These are phyloP conservation scores for Kodamaea plutei DNA, from an alignment of 1,139 yeast species.

Conservation along the genomic window DNA sequence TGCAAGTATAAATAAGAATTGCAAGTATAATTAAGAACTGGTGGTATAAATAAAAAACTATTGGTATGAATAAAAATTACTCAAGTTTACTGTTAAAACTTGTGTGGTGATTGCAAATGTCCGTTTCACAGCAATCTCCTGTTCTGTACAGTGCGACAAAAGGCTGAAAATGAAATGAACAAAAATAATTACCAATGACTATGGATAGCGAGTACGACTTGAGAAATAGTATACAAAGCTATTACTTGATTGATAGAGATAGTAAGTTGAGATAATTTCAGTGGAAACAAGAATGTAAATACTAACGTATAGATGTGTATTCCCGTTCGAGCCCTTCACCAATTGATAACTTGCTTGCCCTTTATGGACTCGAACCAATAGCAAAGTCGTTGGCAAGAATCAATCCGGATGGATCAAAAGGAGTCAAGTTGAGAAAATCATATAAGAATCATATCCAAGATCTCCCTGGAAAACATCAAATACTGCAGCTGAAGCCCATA, in stretches of 20 bases:
- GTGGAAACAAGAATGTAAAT: no score
- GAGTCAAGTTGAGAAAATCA: conserved; percentile 86
- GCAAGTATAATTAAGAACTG: no score
- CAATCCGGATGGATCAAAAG: conserved; percentile 86
- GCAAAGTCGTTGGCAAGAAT: conserved; percentile 81
- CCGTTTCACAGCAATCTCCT: no score
- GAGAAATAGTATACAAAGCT: conserved; percentile 15
- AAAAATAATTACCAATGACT: conserved; percentile 4
- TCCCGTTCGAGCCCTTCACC: conserved; percentile 63
- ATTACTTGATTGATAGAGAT: conserved; percentile 25
- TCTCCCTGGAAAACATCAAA: conserved; percentile 74
- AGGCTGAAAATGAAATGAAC: no score
- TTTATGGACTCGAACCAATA: conserved; percentile 64
- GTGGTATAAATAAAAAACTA: no score
- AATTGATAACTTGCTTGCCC: conserved; percentile 59
- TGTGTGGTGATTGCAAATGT: no score
- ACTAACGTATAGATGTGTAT: conserved; percentile 32
- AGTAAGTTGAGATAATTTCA: no score
- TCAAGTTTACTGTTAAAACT: no score
- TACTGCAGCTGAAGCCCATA: conserved; percentile 54
- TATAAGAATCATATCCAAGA: conserved; percentile 89
- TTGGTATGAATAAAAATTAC: no score
- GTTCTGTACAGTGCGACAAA: no score
- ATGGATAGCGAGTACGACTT: conserved; percentile 10
- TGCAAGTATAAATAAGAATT: no score